Base-by-base conservation (phyloP, 495 filamentous ascomycete species). In the Daldinia caldariorum region DNA sequence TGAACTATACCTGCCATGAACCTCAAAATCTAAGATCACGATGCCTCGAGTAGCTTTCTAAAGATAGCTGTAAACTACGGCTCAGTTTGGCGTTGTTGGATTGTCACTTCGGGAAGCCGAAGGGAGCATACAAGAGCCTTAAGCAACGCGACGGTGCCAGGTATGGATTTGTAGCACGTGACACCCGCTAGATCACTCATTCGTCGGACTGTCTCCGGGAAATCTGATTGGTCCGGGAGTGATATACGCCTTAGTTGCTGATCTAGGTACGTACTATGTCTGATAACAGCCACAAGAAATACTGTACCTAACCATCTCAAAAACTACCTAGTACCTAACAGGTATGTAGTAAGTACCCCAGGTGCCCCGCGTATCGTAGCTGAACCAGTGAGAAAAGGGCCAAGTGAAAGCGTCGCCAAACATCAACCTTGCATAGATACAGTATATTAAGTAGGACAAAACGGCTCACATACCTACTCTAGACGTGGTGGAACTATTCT, bases 101-200 rank as follows among this genome's bases (percentile, higher is more conserved):
- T 6, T 13, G 6, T n/a, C 38, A 20, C 10, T 50, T 57, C 14
- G 41, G 22, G 10, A 34, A 57, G 14, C 20, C 41, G 60, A 51
- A 50, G 49, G 12, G 1, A n/a, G 39, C 4, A 14, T 35, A 1
- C 10, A 16, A 2, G 34, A 31, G 20, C 13, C 14, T 6, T 26
- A 32, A 32, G 37, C 22, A 16, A 41, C 32, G 49, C 22, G 38
- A 49, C 45, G 9, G 16, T 38, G 16, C 4, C 20, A 16, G 6
- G 9, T 22, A 47, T 47, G 43, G 20, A 9, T 3, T 10, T 8
- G 2, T 22, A 22, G 0, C 69, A 71, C 69, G 69, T 66, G 69
- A 71, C 16, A 71, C 69, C 69, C 69, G 49, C 63, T 31, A 37
- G 31, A 38, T 34, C n/a, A 54, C 63, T 67, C 69, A 58, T 16